Evolutionary conservation across 176 grass and related monocot genomes (phyloP).

Genomic region (Oryza glaberrima): DNA sequence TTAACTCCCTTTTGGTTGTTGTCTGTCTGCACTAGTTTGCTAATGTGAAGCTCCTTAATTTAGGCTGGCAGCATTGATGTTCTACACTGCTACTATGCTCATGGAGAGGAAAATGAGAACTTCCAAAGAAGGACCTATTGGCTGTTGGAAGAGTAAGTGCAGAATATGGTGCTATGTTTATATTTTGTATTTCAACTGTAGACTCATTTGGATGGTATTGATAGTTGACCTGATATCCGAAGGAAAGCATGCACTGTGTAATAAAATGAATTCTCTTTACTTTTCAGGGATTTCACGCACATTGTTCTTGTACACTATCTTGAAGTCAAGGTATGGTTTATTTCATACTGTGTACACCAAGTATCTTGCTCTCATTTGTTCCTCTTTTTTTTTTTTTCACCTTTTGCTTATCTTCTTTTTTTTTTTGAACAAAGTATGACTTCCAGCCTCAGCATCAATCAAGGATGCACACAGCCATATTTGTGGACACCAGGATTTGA

Average conservation of each 20-base stretch:
- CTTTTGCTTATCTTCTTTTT: neutral
- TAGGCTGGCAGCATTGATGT: slow-evolving; percentile 94
- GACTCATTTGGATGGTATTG: neutral
- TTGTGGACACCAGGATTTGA: no score
- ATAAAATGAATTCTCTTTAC: slow-evolving; percentile 35
- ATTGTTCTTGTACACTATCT: slow-evolving; percentile 96
- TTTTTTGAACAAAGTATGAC: no score
- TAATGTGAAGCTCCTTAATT: slow-evolving; percentile 34
- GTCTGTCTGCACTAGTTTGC: slow-evolving; percentile 31
- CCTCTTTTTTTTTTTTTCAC: neutral
- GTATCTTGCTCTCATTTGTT: slow-evolving; percentile 3
- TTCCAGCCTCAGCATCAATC: no score
- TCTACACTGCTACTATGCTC: slow-evolving; percentile 96
- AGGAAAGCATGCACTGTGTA: slow-evolving; percentile 18
- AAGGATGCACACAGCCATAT: no score
- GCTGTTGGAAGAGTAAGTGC: slow-evolving; percentile 90
- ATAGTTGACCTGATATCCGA: slow-evolving; percentile 16
- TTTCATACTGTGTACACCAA: slow-evolving; percentile 1
- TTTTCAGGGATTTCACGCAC: slow-evolving; percentile 84
- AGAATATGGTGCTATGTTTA: neutral
- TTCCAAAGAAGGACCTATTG: slow-evolving; percentile 95
- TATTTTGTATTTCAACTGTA: slow-evolving; percentile 30
- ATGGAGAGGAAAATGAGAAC: slow-evolving; percentile 86
- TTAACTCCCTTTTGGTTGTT: slow-evolving; percentile 29
- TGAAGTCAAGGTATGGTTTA: slow-evolving; percentile 74